Conservation (phyloP, 805 yeast species). For the Wickerhamomyces strasburgensis region DNA sequence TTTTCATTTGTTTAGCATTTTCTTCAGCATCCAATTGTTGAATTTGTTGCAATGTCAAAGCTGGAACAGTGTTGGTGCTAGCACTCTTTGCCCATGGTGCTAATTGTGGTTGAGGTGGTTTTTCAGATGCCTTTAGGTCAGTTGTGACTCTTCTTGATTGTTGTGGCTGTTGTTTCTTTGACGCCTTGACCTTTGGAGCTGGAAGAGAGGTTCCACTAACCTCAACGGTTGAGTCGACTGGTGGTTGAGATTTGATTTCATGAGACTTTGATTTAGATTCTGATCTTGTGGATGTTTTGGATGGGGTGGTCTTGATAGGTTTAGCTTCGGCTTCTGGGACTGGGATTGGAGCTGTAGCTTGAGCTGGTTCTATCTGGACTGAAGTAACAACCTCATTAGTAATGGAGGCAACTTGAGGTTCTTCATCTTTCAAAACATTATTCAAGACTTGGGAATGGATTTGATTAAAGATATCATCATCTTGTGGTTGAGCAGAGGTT, state of each 20-base stretch:
- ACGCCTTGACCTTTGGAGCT: too few species aligned
- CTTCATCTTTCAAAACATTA: slow-evolving; percentile 33
- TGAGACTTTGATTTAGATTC: too few species aligned
- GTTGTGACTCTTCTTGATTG: neutral
- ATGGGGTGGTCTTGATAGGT: neutral
- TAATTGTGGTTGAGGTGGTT: slow-evolving; percentile 15
- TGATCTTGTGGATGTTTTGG: neutral
- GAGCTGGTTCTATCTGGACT: neutral
- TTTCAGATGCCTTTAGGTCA: neutral
- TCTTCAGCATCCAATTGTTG: slow-evolving; percentile 44
- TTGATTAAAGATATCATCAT: slow-evolving; percentile 31
- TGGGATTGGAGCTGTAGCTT: slow-evolving; percentile 1
- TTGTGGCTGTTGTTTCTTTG: neutral
- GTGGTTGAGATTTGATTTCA: too few species aligned
- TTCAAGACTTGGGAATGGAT: slow-evolving; percentile 38
- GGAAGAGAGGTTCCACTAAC: too few species aligned
- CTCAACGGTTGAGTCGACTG: too few species aligned
- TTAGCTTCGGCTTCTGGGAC: slow-evolving; percentile 1
- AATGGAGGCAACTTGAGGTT: slow-evolving; percentile 1
- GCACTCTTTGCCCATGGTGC: slow-evolving; percentile 54
- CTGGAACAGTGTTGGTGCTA: slow-evolving; percentile 27
- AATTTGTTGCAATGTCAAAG: slow-evolving; percentile 46
- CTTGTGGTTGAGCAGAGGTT: too few species aligned
- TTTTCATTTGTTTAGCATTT: slow-evolving; percentile 33
- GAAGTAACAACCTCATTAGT: too few species aligned